Base-by-base conservation (phyloP, 441 rosid genomes). In the Theobroma grandiflorum region DNA sequence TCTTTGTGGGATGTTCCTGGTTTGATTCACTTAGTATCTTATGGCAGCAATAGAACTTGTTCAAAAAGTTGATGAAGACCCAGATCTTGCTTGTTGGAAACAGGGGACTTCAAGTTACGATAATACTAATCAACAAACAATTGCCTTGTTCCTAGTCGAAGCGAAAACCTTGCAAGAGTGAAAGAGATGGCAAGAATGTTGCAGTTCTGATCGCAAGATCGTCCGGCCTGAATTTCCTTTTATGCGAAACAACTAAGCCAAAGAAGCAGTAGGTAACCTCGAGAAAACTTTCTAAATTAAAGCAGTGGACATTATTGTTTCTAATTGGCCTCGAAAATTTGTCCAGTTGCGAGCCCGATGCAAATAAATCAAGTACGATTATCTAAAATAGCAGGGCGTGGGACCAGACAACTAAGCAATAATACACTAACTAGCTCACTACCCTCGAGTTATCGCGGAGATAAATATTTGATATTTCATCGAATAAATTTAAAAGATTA, bases 231-330 rank as follows among this genome's bases (percentile, higher is more conserved):
- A 22, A 14, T 31, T 43, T 70, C 74, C 20, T 71, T 37, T 31
- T 12, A 15, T 55, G 3, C 3, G 75, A 31, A 45, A 15, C 3
- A 49, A 33, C 4, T 59, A 31, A 10, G 59, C 12, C 31, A 8
- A 49, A 31, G 2, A 14, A 2, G 40, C 10, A 15, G 7, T 43
- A 35, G 33, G 12, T 20, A 47, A 10, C 38, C 3, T 3, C n/a
- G 35, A n/a, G 31, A 67, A 66, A 38, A 38, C 7, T 61, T 63
- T 63, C 67, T 26, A 57, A n/a, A 68, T 8, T 47, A 18, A 72
- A 26, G 73, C 37, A 16, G 57, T 75, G 69, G 66, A 66, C 75
- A 75, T 52, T 58, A 16, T 63, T 6, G 26, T 55, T 59, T 3
- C 22, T 61, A 61, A 61, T 11, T 52, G 20, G 20, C 16, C 49